Evolutionary conservation across 352 stramenopile genomes (phyloP).

Genomic region (Phytophthora brassicae): DNA sequence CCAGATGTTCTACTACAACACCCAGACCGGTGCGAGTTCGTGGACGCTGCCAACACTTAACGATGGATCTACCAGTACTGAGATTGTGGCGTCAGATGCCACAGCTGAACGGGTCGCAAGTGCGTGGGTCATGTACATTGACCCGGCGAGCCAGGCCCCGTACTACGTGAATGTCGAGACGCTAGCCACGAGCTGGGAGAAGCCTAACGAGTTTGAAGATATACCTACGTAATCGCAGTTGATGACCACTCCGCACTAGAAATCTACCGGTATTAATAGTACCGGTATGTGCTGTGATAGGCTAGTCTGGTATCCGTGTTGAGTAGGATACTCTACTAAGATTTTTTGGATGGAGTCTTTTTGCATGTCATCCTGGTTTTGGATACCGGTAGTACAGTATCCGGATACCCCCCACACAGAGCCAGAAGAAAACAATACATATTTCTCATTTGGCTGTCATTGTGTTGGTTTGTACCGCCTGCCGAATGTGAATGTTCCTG

Average conservation of each 20-base stretch:
- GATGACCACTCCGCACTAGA: too few species aligned
- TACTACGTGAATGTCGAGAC: conserved; percentile 65
- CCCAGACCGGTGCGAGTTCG: conserved; percentile 52
- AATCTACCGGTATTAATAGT: too few species aligned
- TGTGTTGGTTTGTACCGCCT: conserved; percentile 15
- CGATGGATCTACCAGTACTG: conserved; percentile 5
- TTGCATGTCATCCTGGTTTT: conserved; percentile 23
- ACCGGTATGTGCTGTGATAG: conserved; percentile 6
- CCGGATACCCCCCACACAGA: too few species aligned
- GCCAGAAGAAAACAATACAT: conserved; percentile 21
- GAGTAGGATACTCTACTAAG: too few species aligned
- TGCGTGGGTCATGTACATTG: conserved; percentile 52
- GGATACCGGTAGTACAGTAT: too few species aligned
- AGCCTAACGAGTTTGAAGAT: conserved; percentile 34
- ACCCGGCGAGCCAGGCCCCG: conserved; percentile 35
- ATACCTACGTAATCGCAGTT: conserved; percentile 53
- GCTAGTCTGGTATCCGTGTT: too few species aligned
- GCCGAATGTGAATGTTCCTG: conserved; percentile 26
- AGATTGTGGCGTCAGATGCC: conserved; percentile 5
- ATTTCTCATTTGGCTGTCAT: conserved; percentile 18
- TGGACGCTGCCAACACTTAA: conserved; percentile 45
- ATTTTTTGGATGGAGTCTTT: too few species aligned
- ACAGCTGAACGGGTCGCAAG: conserved; percentile 18
- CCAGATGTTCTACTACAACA: conserved; percentile 75
- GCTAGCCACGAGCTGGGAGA: conserved; percentile 53